Base-by-base conservation (phyloP, 202 grass and related monocot species). In the Cymbopogon flexuosus region DNA sequence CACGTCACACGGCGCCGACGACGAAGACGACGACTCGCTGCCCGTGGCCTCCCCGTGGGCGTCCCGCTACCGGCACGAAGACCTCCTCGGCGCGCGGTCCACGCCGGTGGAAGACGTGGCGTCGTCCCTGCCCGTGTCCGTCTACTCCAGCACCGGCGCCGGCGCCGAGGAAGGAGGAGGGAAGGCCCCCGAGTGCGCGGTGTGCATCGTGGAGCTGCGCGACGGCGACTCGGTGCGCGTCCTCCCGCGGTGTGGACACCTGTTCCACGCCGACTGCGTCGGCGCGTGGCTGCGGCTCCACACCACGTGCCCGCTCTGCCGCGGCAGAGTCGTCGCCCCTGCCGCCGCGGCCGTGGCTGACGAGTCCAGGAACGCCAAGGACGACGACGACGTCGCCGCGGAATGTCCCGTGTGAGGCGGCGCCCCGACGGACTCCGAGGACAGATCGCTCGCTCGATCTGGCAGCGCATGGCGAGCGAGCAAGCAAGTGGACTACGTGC, bases 291-390 rank as follows among this genome's bases (percentile, higher is more conserved):
- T 97, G n/a, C 72, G 36, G 9, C 86, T 72, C 39, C 88, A 92
- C 58, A 30, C 83, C 79, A 92, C 87, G 13, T 97, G 89, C 83
- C 94, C 94, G 5, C 79, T 97, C 64, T 97, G 94, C 87, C 87
- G 94, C 18, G 62, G 80, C 18, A 22, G 19, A 72, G 87, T 93
- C 14, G 71, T 69, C 14, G 43, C 62, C 9, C 35, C 76, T 15
- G 5, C 35, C 8, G 45, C 64, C 27, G 37, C 76, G 16, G 52
- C 52, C 39, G 31, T 72, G n/a, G 5, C 47, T 30, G 65, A 16
- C 13, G 51, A 40, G 19, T 21, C 77, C 46, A 65, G 43, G 46
- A 72, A 74, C 60, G 56, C 29, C 21, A 83, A 83, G 39, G 70
- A 62, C 13, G 80, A 66, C 29, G 85, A 16, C 15, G 23, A 1